Conservation (phyloP, 345 rosid genomes). For the Eutrema japonicum region DNA sequence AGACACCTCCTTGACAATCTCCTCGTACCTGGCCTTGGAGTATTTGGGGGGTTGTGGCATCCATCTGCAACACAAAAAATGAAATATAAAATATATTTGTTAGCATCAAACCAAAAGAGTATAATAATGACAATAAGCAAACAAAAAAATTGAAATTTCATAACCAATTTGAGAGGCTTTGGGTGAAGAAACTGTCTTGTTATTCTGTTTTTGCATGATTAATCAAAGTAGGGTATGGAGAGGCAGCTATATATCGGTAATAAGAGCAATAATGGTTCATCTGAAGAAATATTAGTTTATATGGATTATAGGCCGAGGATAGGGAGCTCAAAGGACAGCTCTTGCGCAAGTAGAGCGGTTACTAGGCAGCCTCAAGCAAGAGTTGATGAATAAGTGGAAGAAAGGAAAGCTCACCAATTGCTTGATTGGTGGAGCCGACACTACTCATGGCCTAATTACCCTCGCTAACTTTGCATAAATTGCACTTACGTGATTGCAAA, state of each 20-base stretch:
- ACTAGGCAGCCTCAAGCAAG: constrained; percentile 83
- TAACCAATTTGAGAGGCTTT: no score
- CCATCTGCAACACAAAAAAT: constrained; percentile 39
- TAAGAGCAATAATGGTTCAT: no score
- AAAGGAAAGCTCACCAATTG: constrained; percentile 78
- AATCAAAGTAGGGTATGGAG: no score
- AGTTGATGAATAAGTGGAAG: constrained; percentile 46
- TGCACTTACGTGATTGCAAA: not conserved
- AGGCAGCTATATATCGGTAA: no score
- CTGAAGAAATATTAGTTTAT: no score
- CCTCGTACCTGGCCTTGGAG: no score
- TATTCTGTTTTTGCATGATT: no score
- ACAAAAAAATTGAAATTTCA: no score
- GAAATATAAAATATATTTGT: not conserved
- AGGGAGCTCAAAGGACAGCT: constrained; percentile 87
- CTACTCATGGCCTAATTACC: constrained; percentile 75
- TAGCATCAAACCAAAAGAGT: not conserved
- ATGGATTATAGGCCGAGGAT: constrained; percentile 49
- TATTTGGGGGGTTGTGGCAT: constrained; percentile 49
- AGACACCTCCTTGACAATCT: no score
- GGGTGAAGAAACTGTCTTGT: no score
- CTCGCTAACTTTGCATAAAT: not conserved
- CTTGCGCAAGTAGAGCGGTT: constrained; percentile 80
- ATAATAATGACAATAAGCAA: not conserved
- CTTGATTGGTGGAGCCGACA: constrained; percentile 96